Conservation (phyloP, 805 yeast genomes). For the Wickerhamomyces hampshirensis region DNA sequence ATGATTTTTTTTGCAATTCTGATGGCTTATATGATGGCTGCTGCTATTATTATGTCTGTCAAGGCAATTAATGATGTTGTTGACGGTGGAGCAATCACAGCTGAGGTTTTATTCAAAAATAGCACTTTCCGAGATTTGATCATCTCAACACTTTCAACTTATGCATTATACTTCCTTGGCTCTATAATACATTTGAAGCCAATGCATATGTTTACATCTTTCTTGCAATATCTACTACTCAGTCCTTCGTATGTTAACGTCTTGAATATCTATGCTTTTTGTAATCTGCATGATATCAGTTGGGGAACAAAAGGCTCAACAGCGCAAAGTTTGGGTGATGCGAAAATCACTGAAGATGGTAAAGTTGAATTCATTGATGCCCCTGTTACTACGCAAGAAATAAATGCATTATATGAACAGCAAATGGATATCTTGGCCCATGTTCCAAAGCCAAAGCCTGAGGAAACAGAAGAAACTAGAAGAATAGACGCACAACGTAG, state of each 20-base stretch:
- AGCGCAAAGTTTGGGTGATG: conserved; percentile 75
- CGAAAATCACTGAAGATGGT: conserved; percentile 63
- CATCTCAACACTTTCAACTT: conserved; percentile 83
- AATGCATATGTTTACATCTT: conserved; percentile 86
- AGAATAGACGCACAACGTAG: conserved; percentile 30
- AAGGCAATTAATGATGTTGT: conserved; percentile 53
- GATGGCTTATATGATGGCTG: conserved; percentile 86
- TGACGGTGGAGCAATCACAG: conserved; percentile 29
- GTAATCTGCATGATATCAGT: conserved; percentile 92
- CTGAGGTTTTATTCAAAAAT: conserved; percentile 50
- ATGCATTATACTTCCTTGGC: conserved; percentile 71
- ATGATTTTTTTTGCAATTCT: conserved; percentile 78
- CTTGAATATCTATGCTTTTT: conserved; percentile 89
- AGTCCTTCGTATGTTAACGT: conserved; percentile 91
- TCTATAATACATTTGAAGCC: conserved; percentile 85
- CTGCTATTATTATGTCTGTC: conserved; percentile 77
- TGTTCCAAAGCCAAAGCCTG: conserved; percentile 24
- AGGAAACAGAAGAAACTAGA: conserved; percentile 24
- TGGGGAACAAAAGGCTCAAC: conserved; percentile 96
- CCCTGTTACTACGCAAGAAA: conserved; percentile 72
- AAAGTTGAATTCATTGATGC: conserved; percentile 58
- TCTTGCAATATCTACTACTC: conserved; percentile 74
- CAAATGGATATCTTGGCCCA: conserved; percentile 55
- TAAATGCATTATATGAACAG: conserved; percentile 67
- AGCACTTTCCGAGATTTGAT: conserved; percentile 79